Conservation (phyloP, 805 yeast genomes). For the Hyphopichia homilentoma region DNA sequence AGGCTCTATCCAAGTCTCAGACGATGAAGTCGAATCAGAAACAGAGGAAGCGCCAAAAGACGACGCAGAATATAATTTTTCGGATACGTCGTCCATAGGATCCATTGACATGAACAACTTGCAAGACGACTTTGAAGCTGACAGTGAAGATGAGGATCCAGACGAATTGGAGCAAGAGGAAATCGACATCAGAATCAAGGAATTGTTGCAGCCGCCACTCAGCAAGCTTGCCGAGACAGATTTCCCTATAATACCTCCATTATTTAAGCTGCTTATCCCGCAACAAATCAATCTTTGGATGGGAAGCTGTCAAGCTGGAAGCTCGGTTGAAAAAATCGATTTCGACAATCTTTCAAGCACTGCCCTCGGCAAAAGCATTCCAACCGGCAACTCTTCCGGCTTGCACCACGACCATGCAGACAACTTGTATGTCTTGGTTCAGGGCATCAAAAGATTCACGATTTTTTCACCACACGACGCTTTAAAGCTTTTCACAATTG, state of each 20-base stretch:
- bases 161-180: conserved; percentile 14
- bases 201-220: conserved; percentile 61
- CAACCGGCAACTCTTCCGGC: conserved; percentile 66
- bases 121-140: conserved; percentile 49
- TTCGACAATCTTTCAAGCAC: conserved; percentile 21
- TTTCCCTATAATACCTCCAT: conserved; percentile 40
- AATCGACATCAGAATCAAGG: conserved; percentile 36
- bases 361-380: conserved; percentile 49
- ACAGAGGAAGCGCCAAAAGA: conserved; percentile 9
- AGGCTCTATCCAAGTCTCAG: conserved; percentile 4
- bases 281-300: conserved; percentile 78
- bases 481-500: conserved; percentile 57
- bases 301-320: conserved; percentile 46
- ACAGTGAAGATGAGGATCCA: conserved; percentile 22
- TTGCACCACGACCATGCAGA: conserved; percentile 82
- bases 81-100: conserved; percentile 24
- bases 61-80: conserved; percentile 11
- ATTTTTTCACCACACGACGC: conserved; percentile 64
- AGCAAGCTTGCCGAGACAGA: conserved; percentile 27
- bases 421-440: conserved; percentile 58
- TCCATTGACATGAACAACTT: conserved; percentile 42
- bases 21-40: conserved; percentile 10
- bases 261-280: conserved; percentile 45
- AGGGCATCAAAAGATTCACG: conserved; percentile 65
- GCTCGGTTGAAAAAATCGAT: conserved; percentile 5